Conservation (phyloP, 2,329 filamentous ascomycete genomes). For the Penicillium sp. region DNA sequence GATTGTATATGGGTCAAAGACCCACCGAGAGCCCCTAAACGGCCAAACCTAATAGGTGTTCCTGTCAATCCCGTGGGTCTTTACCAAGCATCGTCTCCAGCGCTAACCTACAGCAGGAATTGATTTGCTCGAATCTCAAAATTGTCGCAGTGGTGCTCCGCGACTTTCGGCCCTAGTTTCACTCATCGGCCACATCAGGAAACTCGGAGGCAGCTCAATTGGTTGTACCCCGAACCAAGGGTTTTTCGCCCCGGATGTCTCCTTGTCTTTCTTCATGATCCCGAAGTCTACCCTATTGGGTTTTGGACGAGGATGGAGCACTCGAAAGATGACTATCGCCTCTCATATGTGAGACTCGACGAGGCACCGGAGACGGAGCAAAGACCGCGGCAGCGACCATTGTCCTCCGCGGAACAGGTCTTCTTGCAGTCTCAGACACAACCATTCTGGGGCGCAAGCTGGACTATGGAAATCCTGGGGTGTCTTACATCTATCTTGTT, state of each 20-base stretch:
- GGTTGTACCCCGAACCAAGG: neutral
- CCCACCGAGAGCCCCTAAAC: neutral
- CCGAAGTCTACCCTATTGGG: neutral
- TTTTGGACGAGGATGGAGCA: conserved; percentile 7
- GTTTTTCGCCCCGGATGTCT: neutral
- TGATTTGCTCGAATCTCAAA: conserved; percentile 4
- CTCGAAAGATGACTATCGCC: conserved; percentile 13
- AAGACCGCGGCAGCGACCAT: conserved; percentile 5
- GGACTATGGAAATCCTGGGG: conserved; percentile 22
- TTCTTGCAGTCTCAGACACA: conserved; percentile 14
- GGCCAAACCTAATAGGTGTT: neutral
- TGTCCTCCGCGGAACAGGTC: conserved; percentile 16
- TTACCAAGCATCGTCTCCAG: neutral
- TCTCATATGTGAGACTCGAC: conserved; percentile 15
- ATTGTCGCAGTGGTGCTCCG: conserved; percentile 5
- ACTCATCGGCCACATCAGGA: conserved; percentile 2
- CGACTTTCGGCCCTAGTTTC: conserved; percentile 12
- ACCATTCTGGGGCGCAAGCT: conserved; percentile 18
- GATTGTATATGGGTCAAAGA: neutral
- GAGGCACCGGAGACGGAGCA: conserved; percentile 5
- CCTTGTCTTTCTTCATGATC: neutral
- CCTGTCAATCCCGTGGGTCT: conserved; percentile 7
- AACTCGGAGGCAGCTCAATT: neutral
- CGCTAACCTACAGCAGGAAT: conserved; percentile 6
- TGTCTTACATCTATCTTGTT: conserved; percentile 31